Evolutionary conservation across 371 early-diverging fungal species (phyloP).

Genomic region (Apophysomyces ossiformis): DNA sequence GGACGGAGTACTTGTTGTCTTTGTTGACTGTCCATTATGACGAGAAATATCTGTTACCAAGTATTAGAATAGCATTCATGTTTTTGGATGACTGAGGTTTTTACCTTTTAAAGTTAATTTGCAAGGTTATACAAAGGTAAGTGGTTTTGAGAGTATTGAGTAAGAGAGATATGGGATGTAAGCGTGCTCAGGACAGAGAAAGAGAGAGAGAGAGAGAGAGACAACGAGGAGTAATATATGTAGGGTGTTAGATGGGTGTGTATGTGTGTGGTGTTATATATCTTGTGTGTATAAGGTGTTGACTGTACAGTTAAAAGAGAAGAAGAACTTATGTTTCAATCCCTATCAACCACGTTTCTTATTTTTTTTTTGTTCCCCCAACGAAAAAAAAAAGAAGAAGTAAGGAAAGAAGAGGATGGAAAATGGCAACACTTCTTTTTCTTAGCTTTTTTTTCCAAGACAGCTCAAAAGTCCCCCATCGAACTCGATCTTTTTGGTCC

Average conservation of each 20-base stretch:
- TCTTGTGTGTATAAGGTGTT: conserved; percentile 14
- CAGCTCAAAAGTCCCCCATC: conserved; percentile 15
- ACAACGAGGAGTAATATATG: no score
- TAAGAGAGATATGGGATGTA: neutral
- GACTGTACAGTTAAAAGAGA: conserved; percentile 8
- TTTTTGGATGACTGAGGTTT: neutral
- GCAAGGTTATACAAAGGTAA: neutral
- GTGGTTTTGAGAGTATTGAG: neutral
- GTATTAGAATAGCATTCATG: neutral
- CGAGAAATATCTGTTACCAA: neutral
- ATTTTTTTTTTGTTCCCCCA: conserved; percentile 26
- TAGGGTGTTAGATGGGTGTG: conserved; percentile 2
- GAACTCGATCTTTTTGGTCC: conserved; percentile 14
- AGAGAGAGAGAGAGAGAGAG: no score
- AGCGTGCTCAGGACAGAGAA: neutral
- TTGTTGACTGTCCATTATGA: conserved; percentile 15
- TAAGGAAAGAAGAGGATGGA: conserved; percentile 17
- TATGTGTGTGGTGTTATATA: neutral
- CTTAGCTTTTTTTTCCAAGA: conserved; percentile 6
- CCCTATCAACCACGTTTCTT: conserved; percentile 11
- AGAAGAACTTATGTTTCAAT: conserved; percentile 1
- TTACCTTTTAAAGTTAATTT: conserved; percentile 3
- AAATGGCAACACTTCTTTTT: conserved; percentile 6
- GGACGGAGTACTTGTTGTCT: conserved; percentile 70
- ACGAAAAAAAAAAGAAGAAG: conserved; percentile 22